These are phyloP conservation scores for Auricularia cornea DNA, from an alignment of 768 basidiomycete species.

Conservation along the genomic window DNA sequence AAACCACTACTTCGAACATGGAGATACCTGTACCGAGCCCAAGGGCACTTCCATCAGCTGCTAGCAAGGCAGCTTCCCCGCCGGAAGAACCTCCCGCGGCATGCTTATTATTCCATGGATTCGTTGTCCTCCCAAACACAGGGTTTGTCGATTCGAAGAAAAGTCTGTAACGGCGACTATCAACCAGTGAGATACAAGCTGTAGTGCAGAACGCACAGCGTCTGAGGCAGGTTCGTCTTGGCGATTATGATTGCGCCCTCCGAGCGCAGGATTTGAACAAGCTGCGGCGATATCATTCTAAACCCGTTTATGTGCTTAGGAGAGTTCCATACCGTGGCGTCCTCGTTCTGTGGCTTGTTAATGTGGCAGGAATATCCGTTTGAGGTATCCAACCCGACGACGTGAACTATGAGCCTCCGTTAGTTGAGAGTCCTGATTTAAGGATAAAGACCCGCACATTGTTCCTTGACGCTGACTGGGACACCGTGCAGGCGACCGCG, in stretches of 20 bases:
- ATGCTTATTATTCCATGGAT: slow-evolving; percentile 50
- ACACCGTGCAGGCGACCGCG: slow-evolving; percentile 74
- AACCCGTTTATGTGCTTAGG: background rate
- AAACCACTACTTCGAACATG: too few relatives aligned
- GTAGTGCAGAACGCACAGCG: background rate
- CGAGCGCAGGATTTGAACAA: background rate
- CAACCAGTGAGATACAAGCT: background rate
- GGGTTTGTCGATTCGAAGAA: slow-evolving; percentile 78
- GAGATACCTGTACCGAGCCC: slow-evolving; percentile 84
- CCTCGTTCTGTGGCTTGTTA: slow-evolving; percentile 46
- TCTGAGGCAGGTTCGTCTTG: background rate
- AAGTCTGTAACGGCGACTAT: too few relatives aligned
- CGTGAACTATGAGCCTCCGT: slow-evolving; percentile 36
- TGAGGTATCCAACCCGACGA: slow-evolving; percentile 55
- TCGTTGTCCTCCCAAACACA: slow-evolving; percentile 64
- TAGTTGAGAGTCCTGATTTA: background rate
- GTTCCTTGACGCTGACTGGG: slow-evolving; percentile 73
- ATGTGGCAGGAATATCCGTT: slow-evolving; percentile 65
- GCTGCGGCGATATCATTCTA: background rate
- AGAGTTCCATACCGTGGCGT: slow-evolving; percentile 49
- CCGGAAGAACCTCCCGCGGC: slow-evolving; percentile 72
- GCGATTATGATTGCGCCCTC: background rate
- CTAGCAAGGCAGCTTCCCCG: slow-evolving; percentile 73
- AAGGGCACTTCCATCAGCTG: slow-evolving; percentile 69
- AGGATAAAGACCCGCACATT: slow-evolving; percentile 37